Evolutionary conservation across 495 filamentous ascomycete genomes (phyloP).

Genomic region (Xylaria scruposa): DNA sequence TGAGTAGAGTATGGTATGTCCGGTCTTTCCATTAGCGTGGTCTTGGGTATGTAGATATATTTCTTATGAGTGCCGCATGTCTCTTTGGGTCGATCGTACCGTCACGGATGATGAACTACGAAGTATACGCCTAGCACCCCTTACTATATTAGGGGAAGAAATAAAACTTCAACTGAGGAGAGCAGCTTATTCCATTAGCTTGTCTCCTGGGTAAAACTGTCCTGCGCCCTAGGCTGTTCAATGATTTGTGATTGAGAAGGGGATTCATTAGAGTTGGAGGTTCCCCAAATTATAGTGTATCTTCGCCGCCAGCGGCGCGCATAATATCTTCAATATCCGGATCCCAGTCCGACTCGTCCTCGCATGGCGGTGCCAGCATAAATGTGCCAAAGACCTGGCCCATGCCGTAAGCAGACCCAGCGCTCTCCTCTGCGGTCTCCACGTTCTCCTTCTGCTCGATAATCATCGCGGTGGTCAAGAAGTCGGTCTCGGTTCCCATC

Average conservation of each 20-base stretch:
- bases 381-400: conserved; percentile 66
- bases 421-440: conserved; percentile 44
- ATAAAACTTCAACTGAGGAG: not conserved
- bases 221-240: too few relatives aligned
- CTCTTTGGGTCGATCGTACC: not conserved
- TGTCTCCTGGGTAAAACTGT: not conserved
- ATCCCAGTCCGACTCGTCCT: conserved; percentile 54
- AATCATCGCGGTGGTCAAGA: conserved; percentile 54
- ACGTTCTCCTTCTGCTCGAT: conserved; percentile 52
- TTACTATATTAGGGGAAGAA: not conserved
- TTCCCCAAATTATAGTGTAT: not conserved
- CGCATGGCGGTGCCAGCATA: conserved; percentile 60
- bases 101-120: not conserved
- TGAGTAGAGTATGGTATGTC: not conserved
- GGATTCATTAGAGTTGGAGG: not conserved
- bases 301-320: conserved; percentile 14
- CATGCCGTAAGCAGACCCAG: conserved; percentile 59
- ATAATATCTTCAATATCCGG: conserved; percentile 36
- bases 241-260: not conserved
- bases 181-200: not conserved
- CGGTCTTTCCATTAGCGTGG: not conserved
- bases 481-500: conserved; percentile 49
- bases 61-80: not conserved
- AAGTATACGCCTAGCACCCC: too few relatives aligned
- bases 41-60: not conserved